phyloP scores from a whole-genome alignment of 2,329 filamentous ascomycete genomes.

The Cryphonectria nitschkei region DNA sequence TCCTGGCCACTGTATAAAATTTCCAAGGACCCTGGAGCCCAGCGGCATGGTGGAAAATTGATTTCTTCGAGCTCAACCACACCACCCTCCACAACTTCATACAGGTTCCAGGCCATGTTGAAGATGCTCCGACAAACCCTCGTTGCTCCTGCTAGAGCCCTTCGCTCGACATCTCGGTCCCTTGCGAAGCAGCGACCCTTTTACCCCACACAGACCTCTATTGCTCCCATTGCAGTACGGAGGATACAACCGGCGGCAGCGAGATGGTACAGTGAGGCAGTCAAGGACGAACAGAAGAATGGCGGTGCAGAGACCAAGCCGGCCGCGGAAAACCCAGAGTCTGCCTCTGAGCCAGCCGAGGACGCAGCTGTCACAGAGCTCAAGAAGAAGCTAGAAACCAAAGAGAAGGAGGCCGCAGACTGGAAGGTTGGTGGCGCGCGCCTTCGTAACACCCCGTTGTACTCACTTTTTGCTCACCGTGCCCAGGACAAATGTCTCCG shows the following conservation, averaged over 20 bases:
- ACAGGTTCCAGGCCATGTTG: slow-evolving; percentile 11
- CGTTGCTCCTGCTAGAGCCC: slow-evolving; percentile 47
- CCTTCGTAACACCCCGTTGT: neutral
- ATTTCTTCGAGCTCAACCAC: slow-evolving; percentile 4
- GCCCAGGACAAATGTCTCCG: slow-evolving; percentile 90
- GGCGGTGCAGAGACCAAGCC: slow-evolving; percentile 36
- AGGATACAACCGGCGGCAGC: slow-evolving; percentile 42
- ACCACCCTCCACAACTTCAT: slow-evolving; percentile 19
- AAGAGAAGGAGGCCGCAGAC: slow-evolving; percentile 64
- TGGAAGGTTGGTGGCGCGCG: slow-evolving; percentile 71
- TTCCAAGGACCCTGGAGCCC: slow-evolving; percentile 13
- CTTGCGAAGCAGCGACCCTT: slow-evolving; percentile 40
- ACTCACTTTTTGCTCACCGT: slow-evolving; percentile 17
- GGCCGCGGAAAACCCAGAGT: slow-evolving; percentile 35
- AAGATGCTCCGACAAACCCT: slow-evolving; percentile 53
- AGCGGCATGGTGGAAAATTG: slow-evolving; percentile 31
- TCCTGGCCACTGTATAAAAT: slow-evolving; percentile 13
- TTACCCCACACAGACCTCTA: slow-evolving; percentile 44
- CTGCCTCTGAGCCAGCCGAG: slow-evolving; percentile 21
- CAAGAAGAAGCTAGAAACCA: slow-evolving; percentile 57
- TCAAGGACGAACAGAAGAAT: slow-evolving; percentile 36
- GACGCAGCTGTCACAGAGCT: slow-evolving; percentile 44
- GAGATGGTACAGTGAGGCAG: slow-evolving; percentile 52
- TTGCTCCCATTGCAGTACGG: slow-evolving; percentile 38
- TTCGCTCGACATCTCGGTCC: slow-evolving; percentile 46